Evolutionary conservation across 805 yeast genomes (phyloP).

Genomic region (Candida andamanensis): DNA sequence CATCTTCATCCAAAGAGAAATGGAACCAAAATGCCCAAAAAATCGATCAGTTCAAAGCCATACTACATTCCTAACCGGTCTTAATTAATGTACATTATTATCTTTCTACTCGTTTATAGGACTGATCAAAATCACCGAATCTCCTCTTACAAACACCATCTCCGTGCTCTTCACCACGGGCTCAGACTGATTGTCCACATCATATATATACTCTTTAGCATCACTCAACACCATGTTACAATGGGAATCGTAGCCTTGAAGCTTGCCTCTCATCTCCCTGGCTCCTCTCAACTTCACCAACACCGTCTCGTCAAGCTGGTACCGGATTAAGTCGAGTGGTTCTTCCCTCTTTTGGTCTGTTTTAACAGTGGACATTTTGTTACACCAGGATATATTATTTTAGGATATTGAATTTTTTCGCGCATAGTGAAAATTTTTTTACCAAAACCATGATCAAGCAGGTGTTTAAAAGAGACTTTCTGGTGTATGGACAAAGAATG

Average conservation of each 20-base stretch:
- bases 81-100: too few relatives aligned
- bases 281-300: constrained; percentile 90
- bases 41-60: constrained; percentile 23
- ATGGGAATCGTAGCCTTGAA: constrained; percentile 94
- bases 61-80: constrained; percentile 8
- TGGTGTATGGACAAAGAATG: too few relatives aligned
- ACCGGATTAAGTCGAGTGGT: constrained; percentile 86
- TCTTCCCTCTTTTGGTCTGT: constrained; percentile 43
- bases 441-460: neutral
- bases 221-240: constrained; percentile 94
- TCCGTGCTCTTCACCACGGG: constrained; percentile 58
- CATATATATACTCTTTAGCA: constrained; percentile 79
- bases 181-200: constrained; percentile 36
- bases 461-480: neutral
- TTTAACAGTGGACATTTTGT: constrained; percentile 27
- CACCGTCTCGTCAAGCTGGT: constrained; percentile 81
- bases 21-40: constrained; percentile 33
- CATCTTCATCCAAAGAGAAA: constrained; percentile 25
- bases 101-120: constrained; percentile 24
- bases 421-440: neutral
- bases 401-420: neutral
- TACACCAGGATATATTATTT: too few relatives aligned
- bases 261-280: constrained; percentile 82
- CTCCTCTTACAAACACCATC: constrained; percentile 97
- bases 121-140: constrained; percentile 82